phyloP scores from a whole-genome alignment of 805 yeast genomes.

The Blastobotrys terrestris region DNA sequence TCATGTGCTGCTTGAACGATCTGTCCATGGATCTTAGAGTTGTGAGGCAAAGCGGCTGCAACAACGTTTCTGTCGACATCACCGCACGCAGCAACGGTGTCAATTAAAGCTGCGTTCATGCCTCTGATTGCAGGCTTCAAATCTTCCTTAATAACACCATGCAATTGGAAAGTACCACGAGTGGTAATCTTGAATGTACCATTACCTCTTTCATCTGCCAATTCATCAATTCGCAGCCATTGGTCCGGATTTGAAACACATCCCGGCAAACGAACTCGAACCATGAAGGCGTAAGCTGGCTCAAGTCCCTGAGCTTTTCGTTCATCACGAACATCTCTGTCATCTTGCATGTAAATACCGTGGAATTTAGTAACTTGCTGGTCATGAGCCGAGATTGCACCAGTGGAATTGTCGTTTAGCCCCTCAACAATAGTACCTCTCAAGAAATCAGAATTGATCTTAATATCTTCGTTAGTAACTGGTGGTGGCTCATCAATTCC shows the following conservation, averaged over 20 bases:
- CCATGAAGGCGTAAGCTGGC: slow-evolving; percentile 97
- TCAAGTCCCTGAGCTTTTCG: slow-evolving; percentile 89
- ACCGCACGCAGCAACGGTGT: slow-evolving; percentile 97
- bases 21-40: slow-evolving; percentile 75
- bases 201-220: slow-evolving; percentile 77
- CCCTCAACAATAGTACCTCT: slow-evolving; percentile 94
- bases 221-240: slow-evolving; percentile 79
- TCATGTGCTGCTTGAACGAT: slow-evolving; percentile 54
- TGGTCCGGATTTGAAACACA: slow-evolving; percentile 83
- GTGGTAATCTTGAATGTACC: slow-evolving; percentile 93
- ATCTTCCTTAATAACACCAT: slow-evolving; percentile 87
- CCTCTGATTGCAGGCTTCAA: slow-evolving; percentile 88
- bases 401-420: slow-evolving; percentile 72
- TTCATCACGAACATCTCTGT: slow-evolving; percentile 89
- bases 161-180: slow-evolving; percentile 94
- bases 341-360: slow-evolving; percentile 98
- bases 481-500: slow-evolving; percentile 91
- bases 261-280: slow-evolving; percentile 91
- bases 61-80: slow-evolving; percentile 96
- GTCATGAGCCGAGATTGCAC: slow-evolving; percentile 84
- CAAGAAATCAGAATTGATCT: slow-evolving; percentile 74
- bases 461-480: slow-evolving; percentile 93
- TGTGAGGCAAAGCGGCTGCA: slow-evolving; percentile 82
- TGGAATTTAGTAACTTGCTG: slow-evolving; percentile 96
- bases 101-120: slow-evolving; percentile 84